Evolutionary conservation across 495 filamentous ascomycete species (phyloP).

Genomic region (Rusavskia elegans): DNA sequence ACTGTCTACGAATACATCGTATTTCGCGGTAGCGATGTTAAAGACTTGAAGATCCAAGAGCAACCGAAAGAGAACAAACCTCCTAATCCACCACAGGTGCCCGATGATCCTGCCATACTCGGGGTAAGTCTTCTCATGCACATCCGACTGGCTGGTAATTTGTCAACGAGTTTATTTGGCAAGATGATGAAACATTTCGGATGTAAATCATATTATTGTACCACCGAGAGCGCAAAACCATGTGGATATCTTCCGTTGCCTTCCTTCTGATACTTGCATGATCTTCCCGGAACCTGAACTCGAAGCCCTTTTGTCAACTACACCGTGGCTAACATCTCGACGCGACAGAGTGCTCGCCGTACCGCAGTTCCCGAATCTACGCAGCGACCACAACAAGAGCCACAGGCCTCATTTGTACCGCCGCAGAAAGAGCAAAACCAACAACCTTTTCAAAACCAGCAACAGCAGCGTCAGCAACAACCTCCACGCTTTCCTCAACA

Average conservation of each 20-base stretch:
- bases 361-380: constrained; percentile 10
- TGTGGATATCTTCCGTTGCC: constrained; percentile 98
- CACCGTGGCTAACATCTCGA: constrained; percentile 1
- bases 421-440: constrained; percentile 16
- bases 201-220: constrained; percentile 55
- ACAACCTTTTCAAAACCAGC: constrained; percentile 20
- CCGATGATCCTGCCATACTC: constrained; percentile 92
- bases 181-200: constrained; percentile 72
- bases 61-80: constrained; percentile 59
- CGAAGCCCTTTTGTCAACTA: neutral
- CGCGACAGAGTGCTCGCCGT: constrained; percentile 22
- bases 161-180: neutral
- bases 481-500: constrained; percentile 35
- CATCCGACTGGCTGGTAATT: neutral
- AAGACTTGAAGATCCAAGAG: constrained; percentile 86
- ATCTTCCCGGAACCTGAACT: neutral
- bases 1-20: constrained; percentile 97
- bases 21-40: constrained; percentile 96
- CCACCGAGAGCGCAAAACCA: constrained; percentile 82
- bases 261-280: constrained; percentile 71
- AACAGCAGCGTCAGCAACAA: constrained; percentile 16
- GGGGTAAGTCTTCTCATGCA: constrained; percentile 53
- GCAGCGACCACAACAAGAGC: constrained; percentile 6
- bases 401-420: constrained; percentile 7
- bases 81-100: constrained; percentile 50